Evolutionary conservation across 768 basidiomycete species (phyloP).

Genomic region (Kwoniella sp.): DNA sequence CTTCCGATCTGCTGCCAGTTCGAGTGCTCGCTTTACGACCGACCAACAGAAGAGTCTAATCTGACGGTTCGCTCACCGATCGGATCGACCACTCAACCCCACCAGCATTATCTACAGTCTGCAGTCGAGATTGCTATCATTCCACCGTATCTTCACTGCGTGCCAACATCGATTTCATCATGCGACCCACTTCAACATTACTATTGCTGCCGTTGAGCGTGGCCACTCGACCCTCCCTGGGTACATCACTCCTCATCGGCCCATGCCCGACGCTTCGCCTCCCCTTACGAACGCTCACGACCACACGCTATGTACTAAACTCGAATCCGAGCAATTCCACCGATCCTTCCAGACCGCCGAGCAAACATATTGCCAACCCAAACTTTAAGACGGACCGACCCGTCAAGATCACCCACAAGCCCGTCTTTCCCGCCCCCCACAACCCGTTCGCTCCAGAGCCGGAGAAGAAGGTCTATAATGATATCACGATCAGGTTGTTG

Average conservation of each 20-base stretch:
- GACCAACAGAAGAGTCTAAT: too few relatives aligned
- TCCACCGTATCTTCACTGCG: too few relatives aligned
- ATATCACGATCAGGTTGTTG: slow-evolving; percentile 46
- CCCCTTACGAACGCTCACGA: neutral
- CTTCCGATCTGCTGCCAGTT: too few relatives aligned
- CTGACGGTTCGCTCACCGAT: too few relatives aligned
- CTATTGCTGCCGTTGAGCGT: neutral
- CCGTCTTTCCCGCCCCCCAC: slow-evolving; percentile 48
- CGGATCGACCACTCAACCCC: too few relatives aligned
- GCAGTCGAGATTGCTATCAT: too few relatives aligned
- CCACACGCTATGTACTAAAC: slow-evolving; percentile 1
- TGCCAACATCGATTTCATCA: too few relatives aligned
- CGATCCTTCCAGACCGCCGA: slow-evolving; percentile 11
- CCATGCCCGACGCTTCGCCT: too few relatives aligned
- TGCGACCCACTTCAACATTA: slow-evolving; percentile 10
- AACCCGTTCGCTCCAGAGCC: slow-evolving; percentile 47
- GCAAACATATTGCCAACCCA: slow-evolving; percentile 21
- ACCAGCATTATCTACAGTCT: too few relatives aligned
- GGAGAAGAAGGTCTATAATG: slow-evolving; percentile 31
- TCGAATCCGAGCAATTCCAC: slow-evolving; percentile 2
- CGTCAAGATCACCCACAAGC: slow-evolving; percentile 28
- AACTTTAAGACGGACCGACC: slow-evolving; percentile 23
- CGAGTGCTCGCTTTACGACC: too few relatives aligned
- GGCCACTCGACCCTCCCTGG: neutral
- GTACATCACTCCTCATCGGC: neutral